Conservation (phyloP, 2,329 filamentous ascomycete species). For the Verticillium nubilum region DNA sequence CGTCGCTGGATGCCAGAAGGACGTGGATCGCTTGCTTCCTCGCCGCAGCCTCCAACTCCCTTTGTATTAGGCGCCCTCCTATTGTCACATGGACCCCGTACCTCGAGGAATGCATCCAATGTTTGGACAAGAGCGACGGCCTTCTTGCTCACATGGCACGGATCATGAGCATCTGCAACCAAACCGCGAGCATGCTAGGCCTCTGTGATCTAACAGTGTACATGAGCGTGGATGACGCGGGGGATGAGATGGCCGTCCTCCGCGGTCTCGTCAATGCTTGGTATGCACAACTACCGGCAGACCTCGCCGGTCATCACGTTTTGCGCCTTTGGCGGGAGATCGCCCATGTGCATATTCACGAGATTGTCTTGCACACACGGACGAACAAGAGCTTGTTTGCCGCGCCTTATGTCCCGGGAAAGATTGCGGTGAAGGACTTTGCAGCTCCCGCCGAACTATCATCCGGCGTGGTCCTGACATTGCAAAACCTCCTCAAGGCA, state of each 20-base stretch:
- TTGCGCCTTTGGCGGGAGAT: constrained; percentile 4
- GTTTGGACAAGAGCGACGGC: not conserved
- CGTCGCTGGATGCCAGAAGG: not conserved
- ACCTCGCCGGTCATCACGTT: not conserved
- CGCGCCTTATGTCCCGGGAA: constrained; percentile 10
- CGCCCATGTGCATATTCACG: constrained; percentile 10
- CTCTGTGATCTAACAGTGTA: constrained; percentile 1
- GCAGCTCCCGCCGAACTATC: not conserved
- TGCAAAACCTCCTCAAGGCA: not conserved
- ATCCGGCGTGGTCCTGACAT: not conserved
- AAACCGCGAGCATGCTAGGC: not conserved
- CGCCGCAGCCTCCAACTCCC: not conserved
- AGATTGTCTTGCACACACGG: constrained; percentile 10
- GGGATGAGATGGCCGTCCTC: not conserved
- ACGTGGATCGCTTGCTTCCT: constrained; percentile 1
- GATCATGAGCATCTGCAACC: not conserved
- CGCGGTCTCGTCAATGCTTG: not conserved
- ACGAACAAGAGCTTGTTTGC: constrained; percentile 12
- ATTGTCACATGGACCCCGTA: not conserved
- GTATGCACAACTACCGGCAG: not conserved
- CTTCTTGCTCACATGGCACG: not conserved
- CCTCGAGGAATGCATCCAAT: not conserved
- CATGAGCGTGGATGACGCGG: not conserved
- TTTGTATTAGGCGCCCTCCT: not conserved
- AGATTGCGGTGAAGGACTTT: constrained; percentile 11